phyloP scores from a whole-genome alignment of 768 basidiomycete species.

The Tylopilus balloui region DNA sequence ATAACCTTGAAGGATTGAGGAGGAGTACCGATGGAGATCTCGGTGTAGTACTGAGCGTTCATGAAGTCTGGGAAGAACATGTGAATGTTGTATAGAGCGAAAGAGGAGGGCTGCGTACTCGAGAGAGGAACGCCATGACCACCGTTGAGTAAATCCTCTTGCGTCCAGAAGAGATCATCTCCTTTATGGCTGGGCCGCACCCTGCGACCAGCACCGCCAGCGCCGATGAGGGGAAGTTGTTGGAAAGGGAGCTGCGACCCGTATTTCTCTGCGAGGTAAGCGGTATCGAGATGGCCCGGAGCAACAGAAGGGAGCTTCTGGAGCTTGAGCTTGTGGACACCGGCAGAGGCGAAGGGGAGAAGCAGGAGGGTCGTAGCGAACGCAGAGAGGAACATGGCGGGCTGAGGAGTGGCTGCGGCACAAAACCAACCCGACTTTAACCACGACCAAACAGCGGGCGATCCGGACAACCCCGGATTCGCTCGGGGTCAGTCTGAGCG shows the following conservation, averaged over 20 bases:
- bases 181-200: constrained; percentile 44
- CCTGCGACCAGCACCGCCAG: constrained; percentile 67
- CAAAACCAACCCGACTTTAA: constrained; percentile 23
- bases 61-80: constrained; percentile 67
- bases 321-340: constrained; percentile 82
- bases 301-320: constrained; percentile 71
- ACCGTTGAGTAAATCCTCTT: constrained; percentile 61
- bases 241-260: constrained; percentile 43
- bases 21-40: constrained; percentile 79
- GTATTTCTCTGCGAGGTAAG: constrained; percentile 94
- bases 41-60: constrained; percentile 96
- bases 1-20: constrained; percentile 91
- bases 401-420: constrained; percentile 16
- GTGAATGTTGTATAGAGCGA: neutral
- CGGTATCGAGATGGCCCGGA: constrained; percentile 64
- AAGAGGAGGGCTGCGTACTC: constrained; percentile 36
- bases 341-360: constrained; percentile 46
- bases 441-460: neutral
- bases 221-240: constrained; percentile 64
- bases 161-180: constrained; percentile 76
- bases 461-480: constrained; percentile 23
- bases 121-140: constrained; percentile 86
- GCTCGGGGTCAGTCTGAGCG: constrained; percentile 4
- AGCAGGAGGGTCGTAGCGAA: constrained; percentile 35
- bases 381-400: constrained; percentile 41